Base-by-base conservation (phyloP, 1,139 yeast species). In the Debaryomycetaceae sp. region DNA sequence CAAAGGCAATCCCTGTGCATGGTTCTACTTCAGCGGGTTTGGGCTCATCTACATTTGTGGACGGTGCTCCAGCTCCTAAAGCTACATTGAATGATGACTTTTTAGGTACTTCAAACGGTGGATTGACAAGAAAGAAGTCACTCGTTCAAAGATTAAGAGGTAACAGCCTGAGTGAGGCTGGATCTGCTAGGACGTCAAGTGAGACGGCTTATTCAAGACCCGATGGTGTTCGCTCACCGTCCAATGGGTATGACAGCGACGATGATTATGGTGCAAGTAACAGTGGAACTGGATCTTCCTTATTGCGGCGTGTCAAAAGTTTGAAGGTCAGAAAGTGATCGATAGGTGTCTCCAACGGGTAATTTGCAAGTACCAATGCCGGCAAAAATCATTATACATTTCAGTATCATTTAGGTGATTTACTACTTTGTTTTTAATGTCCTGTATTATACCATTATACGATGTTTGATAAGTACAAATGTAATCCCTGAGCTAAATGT, bases 61-160 rank as follows among this genome's bases (percentile, higher is more conserved):
- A 93, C 63, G 99, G 99, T 34, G 95, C 98, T 0, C 98, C 98
- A 14, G 99, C 97, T 4, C 84, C 96, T 27, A 52, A 45, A 6
- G 49, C 53, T 23, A 55, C 53, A 5, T 49, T 46, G 24, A 58
- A 58, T 41, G 70, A 69, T 33, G 67, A 63, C 17, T 59, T 49
- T 45, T 58, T 68, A 46, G 49, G 57, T 43, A 41, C 62, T 20
- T 53, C 50, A 41, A 56, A 57, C 38, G 70, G 72, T 24, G 80
- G 80, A 1, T 62, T 85, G 47, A 76, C 78, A 24, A 79, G 91
- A 65, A 87, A 87, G 65, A 88, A 88, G 70, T 84, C 95, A 8
- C 61, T 87, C 42, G 88, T 80, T 7, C 88, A 84, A 61, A 72
- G 88, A 58, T 68, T 85, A 51, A 75, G 83, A 52, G 69, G 68